Evolutionary conservation across 805 yeast species (phyloP).

Genomic region (Saccharomyces paradoxus): DNA sequence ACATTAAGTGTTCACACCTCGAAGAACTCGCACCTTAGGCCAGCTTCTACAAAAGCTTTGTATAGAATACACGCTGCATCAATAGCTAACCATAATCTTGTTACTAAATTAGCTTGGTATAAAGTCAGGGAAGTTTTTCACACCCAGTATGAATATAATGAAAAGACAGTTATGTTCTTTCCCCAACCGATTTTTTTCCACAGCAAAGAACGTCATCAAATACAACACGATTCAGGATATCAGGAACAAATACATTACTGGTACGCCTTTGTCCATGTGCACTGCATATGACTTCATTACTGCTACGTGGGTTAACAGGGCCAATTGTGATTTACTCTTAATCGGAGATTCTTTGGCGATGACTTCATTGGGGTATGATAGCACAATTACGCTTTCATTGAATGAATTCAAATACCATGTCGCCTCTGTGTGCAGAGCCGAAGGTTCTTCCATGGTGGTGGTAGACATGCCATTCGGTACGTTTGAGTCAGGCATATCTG

Average conservation of each 20-base stretch:
- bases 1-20: not conserved
- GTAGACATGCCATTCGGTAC: slow-evolving; percentile 89
- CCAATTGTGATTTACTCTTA: slow-evolving; percentile 60
- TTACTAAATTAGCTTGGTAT: not conserved
- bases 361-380: slow-evolving; percentile 77
- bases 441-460: slow-evolving; percentile 53
- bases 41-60: not conserved
- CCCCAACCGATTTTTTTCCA: slow-evolving; percentile 1
- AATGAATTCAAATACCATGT: slow-evolving; percentile 77
- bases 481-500: slow-evolving; percentile 55
- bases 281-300: slow-evolving; percentile 88
- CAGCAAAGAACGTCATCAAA: not conserved
- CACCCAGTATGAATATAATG: not conserved
- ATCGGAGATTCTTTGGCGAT: slow-evolving; percentile 92
- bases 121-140: not conserved
- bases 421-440: slow-evolving; percentile 68
- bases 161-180: not conserved
- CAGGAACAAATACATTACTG: slow-evolving; percentile 25
- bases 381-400: slow-evolving; percentile 66
- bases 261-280: slow-evolving; percentile 43
- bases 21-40: not conserved
- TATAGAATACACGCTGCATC: not conserved
- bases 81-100: not conserved
- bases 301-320: slow-evolving; percentile 56
- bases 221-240: slow-evolving; percentile 33